Conservation (phyloP, 495 filamentous ascomycete genomes). For the Trichoderma erinaceum region DNA sequence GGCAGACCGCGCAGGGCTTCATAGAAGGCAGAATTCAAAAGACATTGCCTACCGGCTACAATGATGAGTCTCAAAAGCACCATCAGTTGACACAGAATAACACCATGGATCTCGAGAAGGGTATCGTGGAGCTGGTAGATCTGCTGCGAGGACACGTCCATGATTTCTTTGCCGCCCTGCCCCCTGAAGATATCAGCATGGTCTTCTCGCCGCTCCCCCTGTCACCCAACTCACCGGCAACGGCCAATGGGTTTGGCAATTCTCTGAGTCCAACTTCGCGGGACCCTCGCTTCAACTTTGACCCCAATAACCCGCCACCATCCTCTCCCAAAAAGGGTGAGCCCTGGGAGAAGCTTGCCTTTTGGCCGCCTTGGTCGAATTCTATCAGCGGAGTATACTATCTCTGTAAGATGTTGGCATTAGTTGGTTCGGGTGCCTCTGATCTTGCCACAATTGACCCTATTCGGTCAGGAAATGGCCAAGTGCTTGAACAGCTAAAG, state of each 20-base stretch:
- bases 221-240: slow-evolving; percentile 62
- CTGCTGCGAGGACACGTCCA: slow-evolving; percentile 72
- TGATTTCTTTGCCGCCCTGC: slow-evolving; percentile 80
- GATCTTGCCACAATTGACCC: slow-evolving; percentile 74
- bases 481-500: slow-evolving; percentile 59
- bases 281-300: slow-evolving; percentile 71
- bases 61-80: slow-evolving; percentile 75
- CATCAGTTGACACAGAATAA: slow-evolving; percentile 72
- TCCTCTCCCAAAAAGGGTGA: slow-evolving; percentile 69
- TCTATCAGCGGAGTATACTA: slow-evolving; percentile 84
- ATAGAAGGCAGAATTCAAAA: slow-evolving; percentile 80
- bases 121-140: slow-evolving; percentile 70
- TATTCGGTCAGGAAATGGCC: slow-evolving; percentile 49
- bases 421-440: slow-evolving; percentile 77
- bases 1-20: slow-evolving; percentile 87
- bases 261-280: slow-evolving; percentile 41
- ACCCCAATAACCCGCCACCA: slow-evolving; percentile 69
- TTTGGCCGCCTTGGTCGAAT: slow-evolving; percentile 92
- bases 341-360: slow-evolving; percentile 88
- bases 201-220: slow-evolving; percentile 72
- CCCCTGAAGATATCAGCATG: slow-evolving; percentile 80
- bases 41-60: slow-evolving; percentile 73
- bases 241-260: slow-evolving; percentile 39
- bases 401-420: slow-evolving; percentile 67
- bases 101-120: slow-evolving; percentile 65